These are phyloP conservation scores for Phycomyces blakesleeanus DNA, from an alignment of 192 early-diverging fungal species.

Conservation along the genomic window DNA sequence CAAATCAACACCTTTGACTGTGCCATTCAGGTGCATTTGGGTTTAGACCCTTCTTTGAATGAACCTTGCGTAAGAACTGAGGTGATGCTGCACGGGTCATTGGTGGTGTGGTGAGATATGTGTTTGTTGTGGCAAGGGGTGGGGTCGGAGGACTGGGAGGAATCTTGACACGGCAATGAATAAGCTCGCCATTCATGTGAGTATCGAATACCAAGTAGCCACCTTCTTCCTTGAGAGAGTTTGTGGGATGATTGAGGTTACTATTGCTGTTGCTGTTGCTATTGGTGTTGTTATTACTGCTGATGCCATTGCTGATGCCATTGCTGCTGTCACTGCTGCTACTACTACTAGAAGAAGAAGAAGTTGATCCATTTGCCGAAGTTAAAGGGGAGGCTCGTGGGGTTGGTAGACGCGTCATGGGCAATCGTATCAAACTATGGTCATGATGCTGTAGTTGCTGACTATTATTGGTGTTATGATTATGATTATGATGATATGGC, in stretches of 20 bases:
- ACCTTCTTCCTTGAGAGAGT: slow-evolving; percentile 14
- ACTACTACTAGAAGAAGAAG: no score
- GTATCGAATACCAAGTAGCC: slow-evolving; percentile 18
- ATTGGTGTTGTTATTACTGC: neutral
- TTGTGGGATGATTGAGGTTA: neutral
- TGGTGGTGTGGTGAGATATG: slow-evolving; percentile 7
- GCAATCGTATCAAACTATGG: neutral
- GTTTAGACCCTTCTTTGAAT: slow-evolving; percentile 16
- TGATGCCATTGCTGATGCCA: neutral
- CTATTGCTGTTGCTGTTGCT: neutral
- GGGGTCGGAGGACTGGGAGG: slow-evolving; percentile 1
- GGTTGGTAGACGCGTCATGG: slow-evolving; percentile 2
- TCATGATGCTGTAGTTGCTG: neutral
- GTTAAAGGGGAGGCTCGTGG: no score
- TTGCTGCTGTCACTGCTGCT: no score
- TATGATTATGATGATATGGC: neutral
- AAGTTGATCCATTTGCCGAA: no score
- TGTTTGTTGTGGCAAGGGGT: no score
- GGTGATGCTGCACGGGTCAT: slow-evolving; percentile 15
- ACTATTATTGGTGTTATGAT: neutral
- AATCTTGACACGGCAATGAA: slow-evolving; percentile 21
- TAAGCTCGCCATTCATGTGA: slow-evolving; percentile 11
- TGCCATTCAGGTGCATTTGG: slow-evolving; percentile 22
- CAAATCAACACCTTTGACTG: slow-evolving; percentile 1
- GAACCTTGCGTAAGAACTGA: neutral